Evolutionary conservation across 192 early-diverging fungal species (phyloP), one percentile per base, ranked within the genome.

Genomic region (Rhizophagus clarus): DNA sequence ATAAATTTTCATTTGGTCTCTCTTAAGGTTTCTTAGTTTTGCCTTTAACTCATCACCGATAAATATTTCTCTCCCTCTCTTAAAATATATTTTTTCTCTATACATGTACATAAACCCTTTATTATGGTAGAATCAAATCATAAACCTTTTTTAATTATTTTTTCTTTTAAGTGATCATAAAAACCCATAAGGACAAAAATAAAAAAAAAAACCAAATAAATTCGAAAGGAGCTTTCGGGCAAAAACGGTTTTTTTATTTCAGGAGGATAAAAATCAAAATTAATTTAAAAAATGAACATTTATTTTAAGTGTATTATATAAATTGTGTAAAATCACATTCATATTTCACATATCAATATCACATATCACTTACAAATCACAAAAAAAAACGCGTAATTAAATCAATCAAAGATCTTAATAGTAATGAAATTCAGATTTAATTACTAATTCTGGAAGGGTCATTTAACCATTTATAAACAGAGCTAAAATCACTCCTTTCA

Each of bases 401-500:
- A 42, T 42, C 40, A 9, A 42, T 7, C 40, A 0, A 45, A 45
- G 42, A 42, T 51, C 15, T 15, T 51, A 51, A 51, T 56, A 56
- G 12, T 45, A 10, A 45, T 45, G 11, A 14, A 56, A 56, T 56
- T 20, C 17, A 20, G 49, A 17, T 56, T 56, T 56, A 22, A 56
- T 15, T 4, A 20, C 15, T 56, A 56, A 4, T 5, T 56, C 17
- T 20, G 14, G 14, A 20, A 56, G 17, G 14, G 0, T 85, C 79
- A 40, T 71, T 74, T 31, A 86, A 70, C 85, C 85, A 86, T 80
- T 92, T 88, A 86, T 91, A 94, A n/a, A 93, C 86, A 69, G 90
- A 89, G 20, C 91, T 88, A 81, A 98, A 98, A 83, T 98, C 97
- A 81, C 96, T 90, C n/a, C 88, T 84, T 51, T 91, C 89, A 80